Conservation (phyloP, 495 filamentous ascomycete genomes). For the Hyaloscypha variabilis region DNA sequence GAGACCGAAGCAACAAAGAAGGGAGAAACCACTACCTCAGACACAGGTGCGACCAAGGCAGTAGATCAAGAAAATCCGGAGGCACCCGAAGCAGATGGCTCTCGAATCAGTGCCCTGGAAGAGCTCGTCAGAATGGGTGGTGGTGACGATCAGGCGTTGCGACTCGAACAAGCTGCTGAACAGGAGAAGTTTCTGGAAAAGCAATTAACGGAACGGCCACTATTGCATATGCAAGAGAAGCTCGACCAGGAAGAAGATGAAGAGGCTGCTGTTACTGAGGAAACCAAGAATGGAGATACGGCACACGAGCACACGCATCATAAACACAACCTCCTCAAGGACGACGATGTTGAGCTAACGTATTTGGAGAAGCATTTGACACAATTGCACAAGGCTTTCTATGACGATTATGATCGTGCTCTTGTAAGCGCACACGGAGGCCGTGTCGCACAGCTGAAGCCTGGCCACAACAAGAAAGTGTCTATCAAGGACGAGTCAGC, state of each 20-base stretch:
- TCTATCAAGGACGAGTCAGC: slow-evolving; percentile 38
- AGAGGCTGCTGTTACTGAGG: slow-evolving; percentile 40
- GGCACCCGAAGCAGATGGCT: slow-evolving; percentile 23
- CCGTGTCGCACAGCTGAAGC: slow-evolving; percentile 58
- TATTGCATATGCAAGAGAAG: slow-evolving; percentile 85
- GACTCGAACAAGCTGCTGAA: slow-evolving; percentile 75
- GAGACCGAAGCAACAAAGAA: slow-evolving; percentile 26
- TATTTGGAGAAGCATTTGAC: slow-evolving; percentile 74
- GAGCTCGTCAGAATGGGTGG: slow-evolving; percentile 78
- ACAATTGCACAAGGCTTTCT: slow-evolving; percentile 77
- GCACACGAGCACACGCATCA: slow-evolving; percentile 27
- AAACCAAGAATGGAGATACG: slow-evolving; percentile 27
- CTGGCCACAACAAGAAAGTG: slow-evolving; percentile 33
- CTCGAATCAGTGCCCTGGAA: slow-evolving; percentile 62
- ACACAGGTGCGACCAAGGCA: background rate
- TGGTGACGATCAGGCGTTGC: slow-evolving; percentile 67
- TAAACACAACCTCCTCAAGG: slow-evolving; percentile 78
- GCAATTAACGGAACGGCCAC: slow-evolving; percentile 83
- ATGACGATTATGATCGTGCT: slow-evolving; percentile 70
- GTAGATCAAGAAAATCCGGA: slow-evolving; percentile 25
- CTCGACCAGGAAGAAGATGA: slow-evolving; percentile 78
- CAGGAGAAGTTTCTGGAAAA: slow-evolving; percentile 85
- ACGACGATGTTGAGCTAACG: slow-evolving; percentile 80
- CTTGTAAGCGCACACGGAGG: slow-evolving; percentile 54
- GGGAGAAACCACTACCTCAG: slow-evolving; percentile 6